Evolutionary conservation across 352 stramenopile genomes (phyloP), one percentile per base, ranked within the genome.

Genomic region (Phytophthora macrochlamydospora): DNA sequence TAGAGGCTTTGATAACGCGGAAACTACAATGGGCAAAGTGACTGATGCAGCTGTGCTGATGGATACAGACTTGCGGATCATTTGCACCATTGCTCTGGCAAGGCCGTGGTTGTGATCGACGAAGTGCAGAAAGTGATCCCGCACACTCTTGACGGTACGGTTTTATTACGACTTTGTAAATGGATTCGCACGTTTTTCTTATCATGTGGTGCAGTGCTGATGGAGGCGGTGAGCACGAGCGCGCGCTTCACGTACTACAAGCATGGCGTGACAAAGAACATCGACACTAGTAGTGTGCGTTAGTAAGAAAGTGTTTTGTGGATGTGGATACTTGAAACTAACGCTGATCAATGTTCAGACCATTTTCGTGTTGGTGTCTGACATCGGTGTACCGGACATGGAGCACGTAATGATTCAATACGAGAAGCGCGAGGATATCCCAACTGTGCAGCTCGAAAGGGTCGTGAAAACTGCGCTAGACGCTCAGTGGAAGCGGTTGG

Each of bases 121-220:
- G 91, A 97, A 80, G 84, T 97, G 30, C 90, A 97, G 58, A 97
- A 97, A 65, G 87, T 95, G 57, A 90, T 97, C 52, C 90, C 90
- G 8, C 87, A 94, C 49, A 97, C 91, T 1, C 79, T 97, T 12
- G 90, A 97, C 49, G 88, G 84, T 92, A 73, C n/a, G 65, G 30
- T 46, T 11, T 40, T 42, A 14, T 50, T 35, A 31, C 61, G 6
- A 50, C 4, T 56, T 29, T 8, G 3, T 43, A 49, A 42, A 32
- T 62, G 18, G 18, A 24, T 24, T 24, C 18, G 18, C 0, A 24
- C 18, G 18, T 24, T 24, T 24, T 24, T 24, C 18, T 24, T 0
- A 24, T 24, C 18, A 24, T 24, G 4, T 31, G 37, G 35, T 59
- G 7, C 29, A 94, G 86, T 91, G 51, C 59, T 94, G 12, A 92